phyloP scores from a whole-genome alignment of 2,329 filamentous ascomycete genomes.

The Pseudofabraea citricarpa region DNA sequence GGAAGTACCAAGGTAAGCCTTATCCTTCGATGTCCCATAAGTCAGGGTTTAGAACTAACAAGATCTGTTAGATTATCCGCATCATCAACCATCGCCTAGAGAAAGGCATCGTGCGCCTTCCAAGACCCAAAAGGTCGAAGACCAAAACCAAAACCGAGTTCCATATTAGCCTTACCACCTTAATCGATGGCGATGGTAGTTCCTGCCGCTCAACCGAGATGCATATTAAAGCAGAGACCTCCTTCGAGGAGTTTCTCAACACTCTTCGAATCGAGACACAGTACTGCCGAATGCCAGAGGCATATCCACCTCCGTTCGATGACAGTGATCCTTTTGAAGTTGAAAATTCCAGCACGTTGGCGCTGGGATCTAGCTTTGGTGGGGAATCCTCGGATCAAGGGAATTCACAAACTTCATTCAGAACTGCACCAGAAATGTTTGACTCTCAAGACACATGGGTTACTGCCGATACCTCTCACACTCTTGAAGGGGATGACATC shows the following conservation, averaged over 20 bases:
- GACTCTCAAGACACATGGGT: not conserved
- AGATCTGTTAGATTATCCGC: too few species aligned
- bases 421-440: too few species aligned
- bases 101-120: not conserved
- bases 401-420: too few species aligned
- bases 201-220: not conserved
- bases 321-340: too few species aligned
- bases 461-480: not conserved
- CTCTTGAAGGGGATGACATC: not conserved
- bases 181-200: constrained; percentile 4
- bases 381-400: too few species aligned
- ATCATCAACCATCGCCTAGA: not conserved
- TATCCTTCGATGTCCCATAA: not conserved
- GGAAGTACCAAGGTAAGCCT: constrained; percentile 1
- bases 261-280: not conserved
- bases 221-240: constrained; percentile 1
- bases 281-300: not conserved
- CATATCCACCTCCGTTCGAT: not conserved
- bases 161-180: constrained; percentile 1
- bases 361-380: too few species aligned
- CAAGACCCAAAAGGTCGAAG: not conserved
- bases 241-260: not conserved
- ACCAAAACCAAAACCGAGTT: constrained; percentile 4
- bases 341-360: too few species aligned
- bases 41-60: not conserved